Evolutionary conservation across 2,329 filamentous ascomycete genomes (phyloP).

Genomic region (Diaporthe sp.): DNA sequence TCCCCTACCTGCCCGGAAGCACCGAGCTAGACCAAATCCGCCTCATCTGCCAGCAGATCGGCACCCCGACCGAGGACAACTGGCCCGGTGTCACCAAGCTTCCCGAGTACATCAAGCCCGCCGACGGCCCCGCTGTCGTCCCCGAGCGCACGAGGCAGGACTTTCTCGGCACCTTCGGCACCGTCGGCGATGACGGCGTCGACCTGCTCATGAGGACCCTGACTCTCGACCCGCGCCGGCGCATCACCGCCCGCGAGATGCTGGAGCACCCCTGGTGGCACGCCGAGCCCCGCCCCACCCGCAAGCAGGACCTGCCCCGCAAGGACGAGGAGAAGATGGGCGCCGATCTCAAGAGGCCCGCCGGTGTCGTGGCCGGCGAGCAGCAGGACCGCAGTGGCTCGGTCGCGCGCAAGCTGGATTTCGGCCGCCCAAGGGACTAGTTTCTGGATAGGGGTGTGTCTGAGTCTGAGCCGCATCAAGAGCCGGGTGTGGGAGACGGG

Average conservation of each 20-base stretch:
- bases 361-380: slow-evolving; percentile 65
- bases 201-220: slow-evolving; percentile 90
- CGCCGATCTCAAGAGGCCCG: slow-evolving; percentile 82
- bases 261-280: slow-evolving; percentile 90
- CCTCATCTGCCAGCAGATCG: slow-evolving; percentile 85
- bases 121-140: slow-evolving; percentile 56
- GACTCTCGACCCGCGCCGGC: slow-evolving; percentile 84
- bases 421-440: slow-evolving; percentile 61
- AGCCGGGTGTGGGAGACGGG: not conserved
- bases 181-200: slow-evolving; percentile 83
- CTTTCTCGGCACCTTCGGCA: slow-evolving; percentile 82
- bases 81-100: slow-evolving; percentile 92
- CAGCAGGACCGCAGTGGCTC: slow-evolving; percentile 77
- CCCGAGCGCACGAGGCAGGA: slow-evolving; percentile 74
- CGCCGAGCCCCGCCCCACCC: slow-evolving; percentile 83
- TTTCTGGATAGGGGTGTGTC: not conserved
- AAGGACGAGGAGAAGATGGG: slow-evolving; percentile 82
- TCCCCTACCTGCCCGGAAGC: slow-evolving; percentile 85
- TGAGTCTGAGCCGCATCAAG: not conserved
- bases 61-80: slow-evolving; percentile 91
- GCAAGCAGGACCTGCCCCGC: slow-evolving; percentile 82
- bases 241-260: slow-evolving; percentile 81
- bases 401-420: slow-evolving; percentile 86
- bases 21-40: slow-evolving; percentile 88
- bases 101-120: slow-evolving; percentile 80